Conservation (phyloP, 2,329 filamentous ascomycete species). For the Monilinia fructigena region DNA sequence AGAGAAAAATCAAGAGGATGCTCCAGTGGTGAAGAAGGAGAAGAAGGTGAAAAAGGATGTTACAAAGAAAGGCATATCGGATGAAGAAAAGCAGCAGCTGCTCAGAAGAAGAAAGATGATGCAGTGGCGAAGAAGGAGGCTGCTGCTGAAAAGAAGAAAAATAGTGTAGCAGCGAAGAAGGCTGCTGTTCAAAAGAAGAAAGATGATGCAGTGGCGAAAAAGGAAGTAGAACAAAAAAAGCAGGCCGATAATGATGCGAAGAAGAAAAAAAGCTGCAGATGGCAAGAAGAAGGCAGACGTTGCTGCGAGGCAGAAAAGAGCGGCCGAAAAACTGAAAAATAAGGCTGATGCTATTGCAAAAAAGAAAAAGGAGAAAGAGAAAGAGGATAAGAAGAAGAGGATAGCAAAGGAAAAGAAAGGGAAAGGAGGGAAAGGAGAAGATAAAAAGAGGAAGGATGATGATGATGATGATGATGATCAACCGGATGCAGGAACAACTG, state of each 20-base stretch:
- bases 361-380: neutral
- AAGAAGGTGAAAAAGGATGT: too few species aligned
- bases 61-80: too few species aligned
- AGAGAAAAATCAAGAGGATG: too few species aligned
- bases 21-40: too few species aligned
- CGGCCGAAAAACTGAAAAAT: neutral
- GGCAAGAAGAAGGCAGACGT: neutral
- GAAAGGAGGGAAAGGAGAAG: too few species aligned
- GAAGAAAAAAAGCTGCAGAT: neutral
- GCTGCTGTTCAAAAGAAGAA: neutral
- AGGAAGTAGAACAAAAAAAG: neutral
- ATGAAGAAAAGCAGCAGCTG: neutral
- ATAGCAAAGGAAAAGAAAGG: too few species aligned
- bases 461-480: too few species aligned
- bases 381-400: neutral
- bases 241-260: neutral
- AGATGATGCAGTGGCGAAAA: neutral
- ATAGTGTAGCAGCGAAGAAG: neutral
- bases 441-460: too few species aligned
- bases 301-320: neutral
- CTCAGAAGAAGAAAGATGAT: neutral
- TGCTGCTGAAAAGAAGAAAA: neutral
- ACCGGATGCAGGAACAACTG: neutral
- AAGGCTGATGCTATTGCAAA: neutral
- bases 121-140: neutral